Percentiles rank a stretch among this genome's conserved stretches.
Conservation (phyloP, 371 early-diverging fungal species). For the Syncephalastrum monosporum region DNA sequence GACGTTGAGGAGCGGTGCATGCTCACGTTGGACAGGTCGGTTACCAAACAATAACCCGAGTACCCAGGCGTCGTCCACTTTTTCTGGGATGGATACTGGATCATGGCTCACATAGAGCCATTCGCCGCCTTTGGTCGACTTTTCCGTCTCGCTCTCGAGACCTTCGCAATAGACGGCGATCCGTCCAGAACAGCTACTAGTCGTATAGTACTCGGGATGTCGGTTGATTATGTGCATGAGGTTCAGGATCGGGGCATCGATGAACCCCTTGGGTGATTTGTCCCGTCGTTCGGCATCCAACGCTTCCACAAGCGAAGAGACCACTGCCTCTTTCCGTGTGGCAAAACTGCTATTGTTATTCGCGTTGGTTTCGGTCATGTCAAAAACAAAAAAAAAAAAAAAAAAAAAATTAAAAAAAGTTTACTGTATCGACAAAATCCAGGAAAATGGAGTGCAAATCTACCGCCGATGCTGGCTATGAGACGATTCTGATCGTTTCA, state of each 20-base stretch:
- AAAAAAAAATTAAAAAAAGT: background rate
- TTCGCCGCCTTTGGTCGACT: slow-evolving; percentile 50
- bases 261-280: slow-evolving; percentile 64
- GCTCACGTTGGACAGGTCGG: slow-evolving; percentile 13
- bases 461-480: slow-evolving; percentile 5
- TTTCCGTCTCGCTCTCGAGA: slow-evolving; percentile 16
- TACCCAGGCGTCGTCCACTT: slow-evolving; percentile 28
- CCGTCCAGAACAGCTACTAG: slow-evolving; percentile 62
- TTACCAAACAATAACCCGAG: slow-evolving; percentile 40
- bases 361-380: too few species aligned
- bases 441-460: background rate
- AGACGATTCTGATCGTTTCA: slow-evolving; percentile 1
- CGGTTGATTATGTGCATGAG: slow-evolving; percentile 52
- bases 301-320: slow-evolving; percentile 46
- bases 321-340: slow-evolving; percentile 39
- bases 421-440: background rate
- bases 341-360: slow-evolving; percentile 6
- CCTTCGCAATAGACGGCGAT: slow-evolving; percentile 59
- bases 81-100: slow-evolving; percentile 43
- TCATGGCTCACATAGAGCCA: slow-evolving; percentile 66
- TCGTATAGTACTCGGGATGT: slow-evolving; percentile 60
- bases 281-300: slow-evolving; percentile 56
- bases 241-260: slow-evolving; percentile 60
- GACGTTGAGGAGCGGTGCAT: slow-evolving; percentile 9
- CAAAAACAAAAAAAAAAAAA: background rate